These are phyloP conservation scores for Camellia lanceoleosa DNA, from an alignment of 148 eudicot species.

Conservation along the genomic window DNA sequence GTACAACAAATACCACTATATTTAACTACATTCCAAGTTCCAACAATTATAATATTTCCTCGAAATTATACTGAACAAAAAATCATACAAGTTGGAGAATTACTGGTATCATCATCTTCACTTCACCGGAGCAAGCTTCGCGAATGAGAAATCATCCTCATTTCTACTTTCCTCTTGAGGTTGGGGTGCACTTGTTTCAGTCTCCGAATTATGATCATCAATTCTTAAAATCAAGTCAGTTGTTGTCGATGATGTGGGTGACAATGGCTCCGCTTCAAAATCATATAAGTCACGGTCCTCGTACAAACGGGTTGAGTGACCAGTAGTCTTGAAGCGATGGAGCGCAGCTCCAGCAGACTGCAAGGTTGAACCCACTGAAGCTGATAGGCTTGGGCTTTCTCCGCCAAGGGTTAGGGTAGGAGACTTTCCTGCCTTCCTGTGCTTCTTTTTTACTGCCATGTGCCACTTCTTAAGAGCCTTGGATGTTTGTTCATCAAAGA, in stretches of 20 bases:
- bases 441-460: constrained; percentile 62
- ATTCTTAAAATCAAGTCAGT: constrained; percentile 37
- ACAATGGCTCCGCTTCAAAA: constrained; percentile 26
- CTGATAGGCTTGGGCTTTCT: constrained; percentile 16
- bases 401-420: constrained; percentile 33
- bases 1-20: constrained; percentile 1
- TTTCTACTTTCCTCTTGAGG: constrained; percentile 12
- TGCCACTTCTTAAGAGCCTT: constrained; percentile 80
- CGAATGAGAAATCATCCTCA: constrained; percentile 30
- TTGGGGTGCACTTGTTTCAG: constrained; percentile 18
- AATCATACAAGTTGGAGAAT: background rate
- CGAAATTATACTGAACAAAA: background rate
- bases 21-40: background rate
- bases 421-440: constrained; percentile 32
- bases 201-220: constrained; percentile 29
- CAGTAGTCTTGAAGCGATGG: constrained; percentile 68
- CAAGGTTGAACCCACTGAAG: constrained; percentile 34
- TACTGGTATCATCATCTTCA: background rate
- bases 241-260: constrained; percentile 15
- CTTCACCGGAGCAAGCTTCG: constrained; percentile 15
- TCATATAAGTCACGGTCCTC: constrained; percentile 25
- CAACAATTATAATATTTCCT: background rate
- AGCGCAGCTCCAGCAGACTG: constrained; percentile 38
- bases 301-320: constrained; percentile 35
- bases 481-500: constrained; percentile 88